Conservation (phyloP, 768 basidiomycete genomes). For the Megacollybia marginata region DNA sequence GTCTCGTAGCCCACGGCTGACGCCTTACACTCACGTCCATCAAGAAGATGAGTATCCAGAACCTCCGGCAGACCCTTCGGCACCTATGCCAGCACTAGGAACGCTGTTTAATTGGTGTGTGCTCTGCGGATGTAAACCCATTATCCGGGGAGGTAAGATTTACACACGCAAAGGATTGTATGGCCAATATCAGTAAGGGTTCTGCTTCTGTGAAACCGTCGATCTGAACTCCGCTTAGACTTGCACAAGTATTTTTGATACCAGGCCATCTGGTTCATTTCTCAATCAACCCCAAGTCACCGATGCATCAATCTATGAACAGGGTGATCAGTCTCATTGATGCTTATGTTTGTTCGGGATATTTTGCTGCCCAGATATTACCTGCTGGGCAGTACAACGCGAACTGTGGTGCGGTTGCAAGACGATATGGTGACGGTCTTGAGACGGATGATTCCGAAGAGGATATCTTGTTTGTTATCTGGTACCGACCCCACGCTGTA, state of each 20-base stretch:
- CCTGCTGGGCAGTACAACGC: conserved; percentile 58
- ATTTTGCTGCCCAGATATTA: conserved; percentile 62
- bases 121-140: conserved; percentile 69
- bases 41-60: conserved; percentile 40
- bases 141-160: conserved; percentile 65
- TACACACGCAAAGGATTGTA: conserved; percentile 64
- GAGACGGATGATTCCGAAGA: conserved; percentile 84
- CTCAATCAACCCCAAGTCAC: conserved; percentile 49
- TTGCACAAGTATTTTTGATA: conserved; percentile 67
- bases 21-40: conserved; percentile 42
- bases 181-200: conserved; percentile 70
- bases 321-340: conserved; percentile 54
- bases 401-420: conserved; percentile 42
- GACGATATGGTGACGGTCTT: conserved; percentile 85
- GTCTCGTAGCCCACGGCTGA: conserved; percentile 49
- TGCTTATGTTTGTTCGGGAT: conserved; percentile 84
- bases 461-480: conserved; percentile 81
- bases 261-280: conserved; percentile 71
- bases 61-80: conserved; percentile 43
- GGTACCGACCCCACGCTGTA: conserved; percentile 34
- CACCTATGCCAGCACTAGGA: conserved; percentile 49
- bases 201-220: not conserved
- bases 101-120: conserved; percentile 85
- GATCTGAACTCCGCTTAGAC: conserved; percentile 27
- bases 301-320: conserved; percentile 50